Percentiles rank a stretch among this genome's conserved stretches.
Evolutionary conservation across 106 monocot species (phyloP).

Genomic region (Chionographis japonica): DNA sequence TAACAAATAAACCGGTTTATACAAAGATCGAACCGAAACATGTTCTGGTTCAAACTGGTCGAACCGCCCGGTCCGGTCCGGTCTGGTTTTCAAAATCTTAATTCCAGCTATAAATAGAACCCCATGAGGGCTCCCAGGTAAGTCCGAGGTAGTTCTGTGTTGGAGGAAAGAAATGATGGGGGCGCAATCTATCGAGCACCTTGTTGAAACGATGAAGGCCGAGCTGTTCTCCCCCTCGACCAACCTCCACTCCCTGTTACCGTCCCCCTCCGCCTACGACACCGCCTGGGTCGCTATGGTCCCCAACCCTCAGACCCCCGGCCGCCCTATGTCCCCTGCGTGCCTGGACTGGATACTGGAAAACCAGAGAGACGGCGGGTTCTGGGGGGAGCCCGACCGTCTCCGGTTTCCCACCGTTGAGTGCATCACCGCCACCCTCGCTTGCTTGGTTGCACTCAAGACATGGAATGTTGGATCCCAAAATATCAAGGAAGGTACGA

Average conservation of each 20-base stretch:
- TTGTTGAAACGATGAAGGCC: slow-evolving; percentile 1
- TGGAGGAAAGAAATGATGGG: too few relatives aligned
- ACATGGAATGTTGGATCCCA: background rate
- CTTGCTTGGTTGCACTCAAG: slow-evolving; percentile 7
- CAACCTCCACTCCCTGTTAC: slow-evolving; percentile 5
- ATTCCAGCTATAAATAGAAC: too few relatives aligned
- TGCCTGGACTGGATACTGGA: slow-evolving; percentile 10
- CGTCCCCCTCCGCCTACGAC: slow-evolving; percentile 8
- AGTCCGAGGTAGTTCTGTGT: too few relatives aligned
- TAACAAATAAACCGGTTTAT: too few relatives aligned
- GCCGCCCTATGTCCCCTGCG: slow-evolving; percentile 1
- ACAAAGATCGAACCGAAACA: too few relatives aligned
- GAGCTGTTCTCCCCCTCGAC: slow-evolving; percentile 3
- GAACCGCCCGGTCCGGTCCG: too few relatives aligned
- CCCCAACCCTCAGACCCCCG: background rate
- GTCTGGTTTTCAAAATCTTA: too few relatives aligned
- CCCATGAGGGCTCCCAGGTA: too few relatives aligned
- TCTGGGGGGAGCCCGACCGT: slow-evolving; percentile 3
- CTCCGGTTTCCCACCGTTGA: background rate
- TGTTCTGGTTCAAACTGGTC: too few relatives aligned
- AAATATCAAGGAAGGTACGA: background rate
- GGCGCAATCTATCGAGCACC: background rate
- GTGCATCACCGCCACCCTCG: slow-evolving; percentile 9
- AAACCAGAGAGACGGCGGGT: slow-evolving; percentile 7
- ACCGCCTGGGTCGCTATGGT: slow-evolving; percentile 17